A percentile compares a stretch with the other conserved stretches of the same genome.
Conservation (phyloP, 148 eudicot genomes). For the Polygonum aviculare region DNA sequence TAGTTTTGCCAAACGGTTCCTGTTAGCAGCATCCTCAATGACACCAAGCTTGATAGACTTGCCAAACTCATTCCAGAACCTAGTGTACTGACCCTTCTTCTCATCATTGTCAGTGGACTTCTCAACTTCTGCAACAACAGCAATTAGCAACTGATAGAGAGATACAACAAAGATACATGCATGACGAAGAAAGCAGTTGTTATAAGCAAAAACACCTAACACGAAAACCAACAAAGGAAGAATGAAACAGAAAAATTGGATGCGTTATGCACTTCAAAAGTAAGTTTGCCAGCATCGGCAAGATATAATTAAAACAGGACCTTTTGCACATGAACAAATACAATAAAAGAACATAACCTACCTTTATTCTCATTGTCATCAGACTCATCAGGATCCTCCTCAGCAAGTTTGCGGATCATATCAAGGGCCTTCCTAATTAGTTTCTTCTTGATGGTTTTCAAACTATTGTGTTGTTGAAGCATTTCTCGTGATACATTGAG, state of each 20-base stretch:
- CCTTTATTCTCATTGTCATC: conserved; percentile 73
- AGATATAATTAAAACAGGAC: not conserved
- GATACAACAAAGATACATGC: not conserved
- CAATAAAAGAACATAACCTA: conserved; percentile 13
- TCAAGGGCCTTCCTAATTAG: conserved; percentile 97
- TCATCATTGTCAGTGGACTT: conserved; percentile 63
- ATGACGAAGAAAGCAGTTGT: not conserved
- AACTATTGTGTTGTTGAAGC: conserved; percentile 98
- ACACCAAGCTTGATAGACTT: conserved; percentile 97
- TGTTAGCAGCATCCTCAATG: conserved; percentile 94
- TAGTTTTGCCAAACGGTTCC: conserved; percentile 93
- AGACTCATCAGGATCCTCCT: conserved; percentile 93
- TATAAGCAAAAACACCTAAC: not conserved
- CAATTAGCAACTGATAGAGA: not conserved
- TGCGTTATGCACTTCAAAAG: not conserved
- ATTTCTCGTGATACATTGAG: conserved; percentile 97
- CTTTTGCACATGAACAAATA: not conserved
- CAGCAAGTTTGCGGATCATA: conserved; percentile 97
- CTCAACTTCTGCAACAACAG: conserved; percentile 53
- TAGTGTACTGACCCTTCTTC: conserved; percentile 87
- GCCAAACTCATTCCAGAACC: conserved; percentile 99
- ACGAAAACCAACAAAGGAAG: not conserved
- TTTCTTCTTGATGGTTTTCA: conserved; percentile 96
- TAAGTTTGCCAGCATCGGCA: not conserved
- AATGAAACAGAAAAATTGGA: not conserved